Evolutionary conservation across 495 filamentous ascomycete genomes (phyloP).

Genomic region (Achaetomiella virescens): DNA sequence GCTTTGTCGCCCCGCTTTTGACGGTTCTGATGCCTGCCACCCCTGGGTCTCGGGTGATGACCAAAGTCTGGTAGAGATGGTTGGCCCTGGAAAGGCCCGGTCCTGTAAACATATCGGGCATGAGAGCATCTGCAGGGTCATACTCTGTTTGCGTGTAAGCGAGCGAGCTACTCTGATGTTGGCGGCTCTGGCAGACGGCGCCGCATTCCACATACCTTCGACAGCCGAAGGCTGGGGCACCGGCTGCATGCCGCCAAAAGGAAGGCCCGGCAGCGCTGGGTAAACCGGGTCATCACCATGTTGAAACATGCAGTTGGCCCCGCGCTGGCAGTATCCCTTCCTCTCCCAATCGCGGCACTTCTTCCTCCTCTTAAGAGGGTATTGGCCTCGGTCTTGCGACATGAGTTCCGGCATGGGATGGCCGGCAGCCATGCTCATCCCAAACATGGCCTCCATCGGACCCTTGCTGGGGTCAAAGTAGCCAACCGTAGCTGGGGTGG

Average conservation of each 20-base stretch:
- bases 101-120: constrained; percentile 18
- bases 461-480: constrained; percentile 50
- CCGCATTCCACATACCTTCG: constrained; percentile 38
- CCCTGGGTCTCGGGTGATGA: constrained; percentile 8
- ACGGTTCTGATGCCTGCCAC: constrained; percentile 18
- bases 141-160: constrained; percentile 56
- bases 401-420: constrained; percentile 54
- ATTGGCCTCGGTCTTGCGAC: constrained; percentile 29
- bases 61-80: not conserved
- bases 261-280: constrained; percentile 4
- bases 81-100: not conserved
- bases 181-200: not conserved
- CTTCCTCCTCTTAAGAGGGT: constrained; percentile 35
- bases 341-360: constrained; percentile 83
- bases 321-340: constrained; percentile 78
- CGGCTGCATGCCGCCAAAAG: not conserved
- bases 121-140: constrained; percentile 62
- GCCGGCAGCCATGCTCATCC: constrained; percentile 23
- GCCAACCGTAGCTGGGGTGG: constrained; percentile 1
- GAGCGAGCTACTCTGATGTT: constrained; percentile 10
- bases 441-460: constrained; percentile 59
- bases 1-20: constrained; percentile 39
- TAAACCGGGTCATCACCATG: constrained; percentile 49
- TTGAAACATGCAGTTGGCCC: constrained; percentile 67
- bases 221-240: constrained; percentile 15